phyloP scores from a whole-genome alignment of 2,329 filamentous ascomycete species.

The Curvularia spicifera region DNA sequence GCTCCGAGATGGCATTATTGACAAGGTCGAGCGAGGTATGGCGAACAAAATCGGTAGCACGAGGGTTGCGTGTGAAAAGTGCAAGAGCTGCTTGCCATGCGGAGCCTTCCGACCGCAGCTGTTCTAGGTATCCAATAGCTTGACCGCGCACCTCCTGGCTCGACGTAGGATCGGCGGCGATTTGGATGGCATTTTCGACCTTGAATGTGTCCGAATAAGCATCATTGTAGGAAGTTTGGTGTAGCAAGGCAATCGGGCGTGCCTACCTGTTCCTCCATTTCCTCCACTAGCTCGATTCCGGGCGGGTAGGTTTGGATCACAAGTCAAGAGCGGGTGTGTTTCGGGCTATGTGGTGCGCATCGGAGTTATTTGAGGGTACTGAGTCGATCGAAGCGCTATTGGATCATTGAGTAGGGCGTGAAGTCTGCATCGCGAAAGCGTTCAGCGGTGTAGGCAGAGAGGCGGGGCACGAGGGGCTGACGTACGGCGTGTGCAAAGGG shows the following conservation, averaged over 20 bases:
- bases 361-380: constrained; percentile 26
- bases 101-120: constrained; percentile 79
- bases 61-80: constrained; percentile 81
- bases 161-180: constrained; percentile 83
- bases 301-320: constrained; percentile 26
- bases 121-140: constrained; percentile 79
- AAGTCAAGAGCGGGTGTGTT: constrained; percentile 19
- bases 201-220: constrained; percentile 47
- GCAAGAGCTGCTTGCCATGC: constrained; percentile 89
- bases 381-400: constrained; percentile 40
- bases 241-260: neutral
- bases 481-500: constrained; percentile 30
- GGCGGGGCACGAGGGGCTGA: constrained; percentile 40
- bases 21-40: constrained; percentile 90
- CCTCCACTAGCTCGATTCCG: constrained; percentile 39
- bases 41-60: constrained; percentile 80
- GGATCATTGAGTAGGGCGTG: constrained; percentile 40
- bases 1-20: constrained; percentile 86
- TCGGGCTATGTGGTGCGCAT: constrained; percentile 27
- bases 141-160: constrained; percentile 76
- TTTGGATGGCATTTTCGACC: constrained; percentile 95
- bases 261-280: constrained; percentile 50
- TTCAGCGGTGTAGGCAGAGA: constrained; percentile 44
- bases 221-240: neutral
- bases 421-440: constrained; percentile 45